These are phyloP conservation scores for Pholiota molesta DNA, from an alignment of 768 basidiomycete genomes.

Conservation along the genomic window DNA sequence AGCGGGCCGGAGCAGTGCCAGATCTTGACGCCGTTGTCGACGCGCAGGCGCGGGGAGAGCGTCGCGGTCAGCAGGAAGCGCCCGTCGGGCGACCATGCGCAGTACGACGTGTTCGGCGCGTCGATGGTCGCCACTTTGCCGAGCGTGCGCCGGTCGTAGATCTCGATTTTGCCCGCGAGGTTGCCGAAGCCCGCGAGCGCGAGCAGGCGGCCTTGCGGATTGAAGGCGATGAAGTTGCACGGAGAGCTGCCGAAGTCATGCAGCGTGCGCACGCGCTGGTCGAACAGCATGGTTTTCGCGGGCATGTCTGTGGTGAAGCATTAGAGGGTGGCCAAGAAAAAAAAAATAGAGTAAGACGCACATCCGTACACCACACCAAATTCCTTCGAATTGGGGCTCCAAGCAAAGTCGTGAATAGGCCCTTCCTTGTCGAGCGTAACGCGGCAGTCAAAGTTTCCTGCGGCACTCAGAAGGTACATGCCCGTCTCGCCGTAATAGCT, in stretches of 20 bases:
- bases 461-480: constrained; percentile 88
- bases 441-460: constrained; percentile 92
- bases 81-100: constrained; percentile 96
- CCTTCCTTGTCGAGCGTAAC: constrained; percentile 94
- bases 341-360: constrained; percentile 42
- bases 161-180: constrained; percentile 89
- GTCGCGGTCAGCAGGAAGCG: constrained; percentile 93
- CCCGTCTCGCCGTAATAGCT: constrained; percentile 99
- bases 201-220: constrained; percentile 88
- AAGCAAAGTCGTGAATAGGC: constrained; percentile 93
- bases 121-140: constrained; percentile 80
- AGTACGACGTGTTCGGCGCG: constrained; percentile 91
- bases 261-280: constrained; percentile 83
- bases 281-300: constrained; percentile 89
- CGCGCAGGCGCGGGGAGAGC: constrained; percentile 91
- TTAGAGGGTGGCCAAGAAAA: constrained; percentile 6
- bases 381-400: constrained; percentile 97
- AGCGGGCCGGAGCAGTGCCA: constrained; percentile 92
- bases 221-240: constrained; percentile 92
- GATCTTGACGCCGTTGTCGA: constrained; percentile 97
- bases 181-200: constrained; percentile 96
- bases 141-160: constrained; percentile 88
- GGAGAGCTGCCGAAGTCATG: constrained; percentile 92
- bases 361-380: constrained; percentile 97
- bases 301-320: constrained; percentile 74